Evolutionary conservation across 331 rosid species (phyloP).

Genomic region (Quercus tomentella): DNA sequence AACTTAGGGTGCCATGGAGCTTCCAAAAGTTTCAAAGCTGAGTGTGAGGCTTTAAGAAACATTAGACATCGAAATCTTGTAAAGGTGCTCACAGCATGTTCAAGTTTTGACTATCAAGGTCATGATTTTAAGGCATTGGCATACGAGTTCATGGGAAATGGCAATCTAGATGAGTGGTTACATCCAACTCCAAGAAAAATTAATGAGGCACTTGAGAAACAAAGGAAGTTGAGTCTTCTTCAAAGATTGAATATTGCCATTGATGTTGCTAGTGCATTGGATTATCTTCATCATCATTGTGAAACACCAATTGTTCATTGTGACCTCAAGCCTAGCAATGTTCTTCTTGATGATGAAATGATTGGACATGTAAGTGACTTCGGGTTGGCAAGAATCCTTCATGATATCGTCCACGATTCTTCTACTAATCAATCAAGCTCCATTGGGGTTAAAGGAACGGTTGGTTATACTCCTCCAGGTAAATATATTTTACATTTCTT

Average conservation of each 20-base stretch:
- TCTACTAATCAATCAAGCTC: conserved; percentile 8
- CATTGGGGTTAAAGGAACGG: not conserved
- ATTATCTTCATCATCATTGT: conserved; percentile 44
- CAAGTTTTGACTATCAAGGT: conserved; percentile 40
- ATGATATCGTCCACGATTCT: conserved; percentile 10
- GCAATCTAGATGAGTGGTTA: conserved; percentile 47
- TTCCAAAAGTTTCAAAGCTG: conserved; percentile 37
- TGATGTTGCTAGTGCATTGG: conserved; percentile 48
- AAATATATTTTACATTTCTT: too few species aligned
- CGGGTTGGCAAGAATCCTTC: conserved; percentile 47
- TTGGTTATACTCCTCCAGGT: too few species aligned
- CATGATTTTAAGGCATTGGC: conserved; percentile 48
- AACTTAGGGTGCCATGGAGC: conserved; percentile 41
- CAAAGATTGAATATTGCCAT: conserved; percentile 42
- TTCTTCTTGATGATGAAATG: conserved; percentile 46
- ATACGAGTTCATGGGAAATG: conserved; percentile 41
- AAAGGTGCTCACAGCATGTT: conserved; percentile 41
- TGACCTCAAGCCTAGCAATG: conserved; percentile 55
- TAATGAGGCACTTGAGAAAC: not conserved
- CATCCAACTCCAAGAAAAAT: conserved; percentile 21
- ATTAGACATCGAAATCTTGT: conserved; percentile 51
- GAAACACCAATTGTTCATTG: conserved; percentile 54
- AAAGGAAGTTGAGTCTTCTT: conserved; percentile 25
- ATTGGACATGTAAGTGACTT: conserved; percentile 58
- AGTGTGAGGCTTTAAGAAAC: conserved; percentile 37